Conservation (phyloP, 306 rosid species). For the Gleditsia sinensis region DNA sequence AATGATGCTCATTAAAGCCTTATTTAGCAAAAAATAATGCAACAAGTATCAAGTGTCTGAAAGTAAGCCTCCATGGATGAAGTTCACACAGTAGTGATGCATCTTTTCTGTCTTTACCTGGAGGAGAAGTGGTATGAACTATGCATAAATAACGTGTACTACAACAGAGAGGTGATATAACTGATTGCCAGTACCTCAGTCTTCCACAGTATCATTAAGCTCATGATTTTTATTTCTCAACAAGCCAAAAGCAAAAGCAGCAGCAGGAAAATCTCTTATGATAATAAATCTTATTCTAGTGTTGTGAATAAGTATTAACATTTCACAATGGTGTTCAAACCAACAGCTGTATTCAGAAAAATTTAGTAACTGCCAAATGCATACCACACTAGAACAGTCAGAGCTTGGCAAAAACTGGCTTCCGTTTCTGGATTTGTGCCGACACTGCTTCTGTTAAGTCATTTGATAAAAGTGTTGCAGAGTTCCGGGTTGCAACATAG, state of each 20-base stretch:
- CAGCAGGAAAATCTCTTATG: background rate
- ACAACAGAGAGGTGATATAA: background rate
- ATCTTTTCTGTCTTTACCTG: background rate
- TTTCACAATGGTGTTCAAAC: background rate
- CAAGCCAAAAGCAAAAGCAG: background rate
- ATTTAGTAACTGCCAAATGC: background rate
- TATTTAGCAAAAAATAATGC: background rate
- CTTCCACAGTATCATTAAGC: background rate
- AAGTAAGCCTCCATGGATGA: background rate
- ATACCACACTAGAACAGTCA: slow-evolving; percentile 30
- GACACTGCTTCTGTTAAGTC: slow-evolving; percentile 67
- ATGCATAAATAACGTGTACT: background rate
- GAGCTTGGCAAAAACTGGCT: slow-evolving; percentile 74
- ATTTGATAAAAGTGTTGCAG: slow-evolving; percentile 61
- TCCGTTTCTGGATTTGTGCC: slow-evolving; percentile 59
- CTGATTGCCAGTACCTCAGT: background rate
- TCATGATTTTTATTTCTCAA: slow-evolving; percentile 9
- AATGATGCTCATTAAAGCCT: background rate
- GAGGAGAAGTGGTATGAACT: background rate
- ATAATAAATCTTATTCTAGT: background rate
- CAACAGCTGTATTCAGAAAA: background rate
- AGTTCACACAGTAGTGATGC: background rate
- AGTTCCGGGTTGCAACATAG: slow-evolving; percentile 82
- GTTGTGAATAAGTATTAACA: background rate
- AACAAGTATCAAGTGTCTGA: background rate